phyloP scores from a whole-genome alignment of 2,329 filamentous ascomycete species.

The Diplocarpon rosae region DNA sequence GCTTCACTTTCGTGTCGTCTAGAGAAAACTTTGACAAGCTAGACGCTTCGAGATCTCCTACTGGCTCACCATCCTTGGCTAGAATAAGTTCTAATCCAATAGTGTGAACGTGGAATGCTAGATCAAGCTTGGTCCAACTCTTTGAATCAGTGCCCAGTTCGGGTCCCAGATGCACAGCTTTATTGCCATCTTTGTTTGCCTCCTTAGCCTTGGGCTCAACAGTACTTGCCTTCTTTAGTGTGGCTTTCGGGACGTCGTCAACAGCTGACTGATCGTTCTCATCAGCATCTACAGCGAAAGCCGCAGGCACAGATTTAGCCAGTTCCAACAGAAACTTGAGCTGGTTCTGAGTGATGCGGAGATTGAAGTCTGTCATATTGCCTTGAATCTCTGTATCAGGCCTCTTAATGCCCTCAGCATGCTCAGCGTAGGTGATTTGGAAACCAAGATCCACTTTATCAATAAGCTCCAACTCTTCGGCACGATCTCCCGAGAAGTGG shows the following conservation, averaged over 20 bases:
- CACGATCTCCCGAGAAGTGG: conserved; percentile 59
- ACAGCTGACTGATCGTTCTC: conserved; percentile 63
- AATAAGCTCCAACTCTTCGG: conserved; percentile 90
- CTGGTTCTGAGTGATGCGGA: conserved; percentile 82
- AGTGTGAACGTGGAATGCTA: conserved; percentile 80
- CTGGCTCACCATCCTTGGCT: conserved; percentile 61
- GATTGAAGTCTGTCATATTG: conserved; percentile 84
- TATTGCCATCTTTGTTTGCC: conserved; percentile 25
- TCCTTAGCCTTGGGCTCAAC: conserved; percentile 7
- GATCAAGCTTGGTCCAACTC: conserved; percentile 85
- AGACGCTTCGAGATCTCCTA: conserved; percentile 65
- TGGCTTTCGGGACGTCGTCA: conserved; percentile 54
- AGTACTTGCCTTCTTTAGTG: conserved; percentile 18
- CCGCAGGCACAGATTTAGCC: conserved; percentile 75
- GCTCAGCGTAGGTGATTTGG: conserved; percentile 83
- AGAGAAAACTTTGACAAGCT: conserved; percentile 91
- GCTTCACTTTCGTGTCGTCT: conserved; percentile 83
- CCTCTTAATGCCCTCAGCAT: conserved; percentile 62
- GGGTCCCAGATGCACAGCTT: conserved; percentile 47
- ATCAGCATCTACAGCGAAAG: conserved; percentile 66
- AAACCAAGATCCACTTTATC: conserved; percentile 94
- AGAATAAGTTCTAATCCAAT: conserved; percentile 82
- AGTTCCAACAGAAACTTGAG: conserved; percentile 82
- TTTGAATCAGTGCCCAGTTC: conserved; percentile 59
- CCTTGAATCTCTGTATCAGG: conserved; percentile 90